A percentile compares a stretch with the other conserved stretches of the same genome.
phyloP scores from a whole-genome alignment of 805 yeast species.

The Barnettozyma sp. region DNA sequence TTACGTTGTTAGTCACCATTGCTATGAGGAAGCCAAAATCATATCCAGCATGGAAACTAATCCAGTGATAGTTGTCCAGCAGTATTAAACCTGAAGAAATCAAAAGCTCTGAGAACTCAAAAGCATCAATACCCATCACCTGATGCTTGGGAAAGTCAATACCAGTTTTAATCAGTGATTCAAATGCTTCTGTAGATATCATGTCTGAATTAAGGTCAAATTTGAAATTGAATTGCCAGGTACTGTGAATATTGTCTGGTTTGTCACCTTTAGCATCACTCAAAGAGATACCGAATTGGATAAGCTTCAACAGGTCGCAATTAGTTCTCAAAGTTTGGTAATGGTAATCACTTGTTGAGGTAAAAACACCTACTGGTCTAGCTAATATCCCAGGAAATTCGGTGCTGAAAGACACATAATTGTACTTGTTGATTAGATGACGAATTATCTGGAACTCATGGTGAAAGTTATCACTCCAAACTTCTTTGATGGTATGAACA shows the following conservation, averaged over 20 bases:
- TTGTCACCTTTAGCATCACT: slow-evolving; percentile 63
- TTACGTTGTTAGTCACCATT: slow-evolving; percentile 60
- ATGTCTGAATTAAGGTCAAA: slow-evolving; percentile 74
- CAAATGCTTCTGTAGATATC: slow-evolving; percentile 82
- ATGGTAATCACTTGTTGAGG: slow-evolving; percentile 86
- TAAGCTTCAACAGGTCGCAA: slow-evolving; percentile 76
- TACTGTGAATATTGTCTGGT: slow-evolving; percentile 59
- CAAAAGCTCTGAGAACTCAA: slow-evolving; percentile 76
- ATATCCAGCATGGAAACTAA: slow-evolving; percentile 89
- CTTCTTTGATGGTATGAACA: slow-evolving; percentile 49
- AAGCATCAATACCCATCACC: slow-evolving; percentile 68
- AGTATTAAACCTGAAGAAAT: slow-evolving; percentile 82
- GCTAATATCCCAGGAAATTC: slow-evolving; percentile 96
- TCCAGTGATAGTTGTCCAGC: slow-evolving; percentile 66
- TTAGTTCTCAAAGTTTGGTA: slow-evolving; percentile 92
- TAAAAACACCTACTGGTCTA: slow-evolving; percentile 90
- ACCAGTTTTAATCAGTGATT: slow-evolving; percentile 74
- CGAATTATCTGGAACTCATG: slow-evolving; percentile 59
- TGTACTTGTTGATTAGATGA: slow-evolving; percentile 48
- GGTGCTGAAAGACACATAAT: slow-evolving; percentile 66
- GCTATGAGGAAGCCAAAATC: slow-evolving; percentile 87
- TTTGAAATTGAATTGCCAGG: slow-evolving; percentile 96
- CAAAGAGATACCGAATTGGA: slow-evolving; percentile 79
- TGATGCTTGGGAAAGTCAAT: slow-evolving; percentile 72
- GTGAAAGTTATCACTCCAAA: slow-evolving; percentile 65